These are phyloP conservation scores for Clathrospora elynae DNA, from an alignment of 2,329 filamentous ascomycete species.

Conservation along the genomic window DNA sequence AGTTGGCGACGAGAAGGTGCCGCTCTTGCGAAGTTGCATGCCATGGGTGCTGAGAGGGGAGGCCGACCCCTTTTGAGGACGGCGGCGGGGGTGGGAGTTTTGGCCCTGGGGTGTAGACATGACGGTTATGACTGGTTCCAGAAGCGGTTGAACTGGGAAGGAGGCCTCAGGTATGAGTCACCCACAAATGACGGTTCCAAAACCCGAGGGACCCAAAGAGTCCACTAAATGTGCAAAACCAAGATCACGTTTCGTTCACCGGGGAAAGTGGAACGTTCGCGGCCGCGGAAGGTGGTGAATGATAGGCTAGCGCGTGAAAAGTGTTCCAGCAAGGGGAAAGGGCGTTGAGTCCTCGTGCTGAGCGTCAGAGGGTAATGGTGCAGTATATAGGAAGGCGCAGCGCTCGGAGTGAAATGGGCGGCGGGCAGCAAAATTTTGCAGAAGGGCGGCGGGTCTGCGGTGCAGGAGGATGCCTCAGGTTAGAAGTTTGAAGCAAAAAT, in stretches of 20 bases:
- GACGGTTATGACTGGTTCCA: constrained; percentile 43
- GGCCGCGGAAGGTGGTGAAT: constrained; percentile 9
- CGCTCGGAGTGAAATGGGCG: constrained; percentile 37
- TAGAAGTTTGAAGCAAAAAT: constrained; percentile 20
- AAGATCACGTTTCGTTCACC: constrained; percentile 36
- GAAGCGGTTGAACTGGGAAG: constrained; percentile 31
- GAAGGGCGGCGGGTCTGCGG: constrained; percentile 30
- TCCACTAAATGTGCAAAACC: constrained; percentile 29
- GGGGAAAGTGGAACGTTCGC: constrained; percentile 14
- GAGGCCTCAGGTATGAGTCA: constrained; percentile 47
- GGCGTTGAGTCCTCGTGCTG: constrained; percentile 35
- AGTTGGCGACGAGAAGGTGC: constrained; percentile 55
- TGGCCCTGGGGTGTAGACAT: constrained; percentile 49
- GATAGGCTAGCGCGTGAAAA: constrained; percentile 17
- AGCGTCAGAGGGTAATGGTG: constrained; percentile 25
- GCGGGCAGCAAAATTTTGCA: constrained; percentile 33
- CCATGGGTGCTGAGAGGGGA: constrained; percentile 46
- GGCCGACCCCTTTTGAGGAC: constrained; percentile 48
- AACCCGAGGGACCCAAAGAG: constrained; percentile 30
- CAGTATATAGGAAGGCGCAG: constrained; percentile 45
- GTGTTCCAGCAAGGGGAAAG: constrained; percentile 29
- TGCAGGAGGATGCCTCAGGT: constrained; percentile 39
- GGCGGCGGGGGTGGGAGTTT: constrained; percentile 54
- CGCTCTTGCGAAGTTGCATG: constrained; percentile 56
- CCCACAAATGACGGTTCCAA: constrained; percentile 32